These are phyloP conservation scores for Fusarium sp. DNA, from an alignment of 2,329 filamentous ascomycete genomes.

Conservation along the genomic window DNA sequence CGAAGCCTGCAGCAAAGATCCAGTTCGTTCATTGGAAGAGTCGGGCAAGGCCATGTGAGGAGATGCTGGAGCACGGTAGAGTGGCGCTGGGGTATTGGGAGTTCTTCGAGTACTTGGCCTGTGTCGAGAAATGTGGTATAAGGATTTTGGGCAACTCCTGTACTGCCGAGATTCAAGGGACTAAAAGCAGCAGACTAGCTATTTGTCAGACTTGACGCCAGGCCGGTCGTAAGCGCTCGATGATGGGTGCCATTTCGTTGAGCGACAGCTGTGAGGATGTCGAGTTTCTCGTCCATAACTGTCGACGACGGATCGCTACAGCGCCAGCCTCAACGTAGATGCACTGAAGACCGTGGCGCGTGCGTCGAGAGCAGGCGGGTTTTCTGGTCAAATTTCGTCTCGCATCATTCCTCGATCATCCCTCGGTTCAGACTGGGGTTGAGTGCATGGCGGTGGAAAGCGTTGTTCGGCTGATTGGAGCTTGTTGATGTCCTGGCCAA, in stretches of 20 bases:
- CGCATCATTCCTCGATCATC: background rate
- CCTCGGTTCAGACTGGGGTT: background rate
- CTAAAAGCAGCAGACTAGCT: background rate
- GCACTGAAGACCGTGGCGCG: constrained; percentile 9
- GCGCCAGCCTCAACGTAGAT: constrained; percentile 23
- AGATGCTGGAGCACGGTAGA: constrained; percentile 24
- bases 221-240: background rate
- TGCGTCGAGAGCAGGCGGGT: constrained; percentile 20
- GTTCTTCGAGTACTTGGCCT: constrained; percentile 2
- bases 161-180: background rate
- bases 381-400: constrained; percentile 28
- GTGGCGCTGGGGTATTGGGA: constrained; percentile 14
- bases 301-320: background rate
- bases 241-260: background rate
- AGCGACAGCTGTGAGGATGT: background rate
- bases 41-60: constrained; percentile 22
- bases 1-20: constrained; percentile 52
- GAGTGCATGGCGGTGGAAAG: background rate
- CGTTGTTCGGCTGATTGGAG: background rate
- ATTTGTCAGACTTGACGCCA: background rate
- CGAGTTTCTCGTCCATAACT: constrained; percentile 27
- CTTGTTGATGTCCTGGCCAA: background rate
- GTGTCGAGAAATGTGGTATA: background rate
- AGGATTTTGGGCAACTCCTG: background rate
- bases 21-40: background rate